Percentiles rank a stretch among this genome's conserved stretches.
These are phyloP conservation scores for Phylloporus arenicola DNA, from an alignment of 768 basidiomycete species.

Conservation along the genomic window DNA sequence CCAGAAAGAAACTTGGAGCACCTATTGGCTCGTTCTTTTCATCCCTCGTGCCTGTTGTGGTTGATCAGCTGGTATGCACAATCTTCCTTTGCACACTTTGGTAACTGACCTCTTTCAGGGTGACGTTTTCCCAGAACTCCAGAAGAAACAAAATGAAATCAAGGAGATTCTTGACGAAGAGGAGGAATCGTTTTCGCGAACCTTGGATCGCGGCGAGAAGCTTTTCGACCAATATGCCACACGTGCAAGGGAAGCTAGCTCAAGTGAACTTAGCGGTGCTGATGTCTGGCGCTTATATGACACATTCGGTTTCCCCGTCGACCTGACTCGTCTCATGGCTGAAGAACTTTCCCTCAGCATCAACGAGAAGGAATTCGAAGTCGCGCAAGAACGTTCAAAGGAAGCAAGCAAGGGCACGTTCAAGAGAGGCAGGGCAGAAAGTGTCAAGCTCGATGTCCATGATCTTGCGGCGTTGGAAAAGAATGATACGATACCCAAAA, in stretches of 20 bases:
- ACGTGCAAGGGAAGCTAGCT: slow-evolving; percentile 56
- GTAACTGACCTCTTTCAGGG: slow-evolving; percentile 46
- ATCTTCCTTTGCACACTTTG: background rate
- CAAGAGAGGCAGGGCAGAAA: slow-evolving; percentile 62
- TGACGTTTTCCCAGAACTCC: slow-evolving; percentile 88
- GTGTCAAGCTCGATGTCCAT: slow-evolving; percentile 92
- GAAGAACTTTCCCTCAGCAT: slow-evolving; percentile 82
- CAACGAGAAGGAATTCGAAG: slow-evolving; percentile 85
- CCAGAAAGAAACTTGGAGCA: slow-evolving; percentile 89
- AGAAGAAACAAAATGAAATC: slow-evolving; percentile 71
- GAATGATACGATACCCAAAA: slow-evolving; percentile 74
- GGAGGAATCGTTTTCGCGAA: slow-evolving; percentile 96
- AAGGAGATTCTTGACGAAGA: slow-evolving; percentile 97
- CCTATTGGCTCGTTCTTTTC: slow-evolving; percentile 95
- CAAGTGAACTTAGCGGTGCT: slow-evolving; percentile 71
- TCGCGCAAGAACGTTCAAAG: slow-evolving; percentile 81
- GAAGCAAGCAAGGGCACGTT: slow-evolving; percentile 84
- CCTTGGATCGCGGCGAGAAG: slow-evolving; percentile 93
- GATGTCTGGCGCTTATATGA: slow-evolving; percentile 98
- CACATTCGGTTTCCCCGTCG: slow-evolving; percentile 97
- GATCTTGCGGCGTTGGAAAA: slow-evolving; percentile 85
- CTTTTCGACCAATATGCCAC: slow-evolving; percentile 86
- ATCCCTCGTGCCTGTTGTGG: slow-evolving; percentile 80
- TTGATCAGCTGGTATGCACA: slow-evolving; percentile 74
- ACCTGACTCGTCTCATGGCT: slow-evolving; percentile 95